Evolutionary conservation across 2,329 filamentous ascomycete genomes (phyloP).

Genomic region (Phoma herbarum): DNA sequence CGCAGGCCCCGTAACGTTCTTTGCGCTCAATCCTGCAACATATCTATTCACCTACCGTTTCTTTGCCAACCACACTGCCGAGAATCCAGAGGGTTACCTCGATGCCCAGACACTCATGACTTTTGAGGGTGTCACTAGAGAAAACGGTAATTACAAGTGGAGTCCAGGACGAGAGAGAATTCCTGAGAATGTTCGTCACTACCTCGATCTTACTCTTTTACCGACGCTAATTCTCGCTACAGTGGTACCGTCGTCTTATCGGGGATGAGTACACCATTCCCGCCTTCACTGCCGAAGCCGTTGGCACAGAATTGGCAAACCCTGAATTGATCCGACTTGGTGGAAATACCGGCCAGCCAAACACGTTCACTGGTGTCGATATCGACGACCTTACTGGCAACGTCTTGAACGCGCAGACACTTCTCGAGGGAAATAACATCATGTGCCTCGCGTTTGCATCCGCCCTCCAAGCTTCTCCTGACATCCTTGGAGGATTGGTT

Average conservation of each 20-base stretch:
- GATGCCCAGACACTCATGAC: constrained; percentile 52
- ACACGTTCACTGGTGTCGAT: constrained; percentile 50
- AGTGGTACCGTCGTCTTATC: constrained; percentile 43
- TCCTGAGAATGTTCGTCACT: constrained; percentile 48
- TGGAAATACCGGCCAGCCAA: constrained; percentile 47
- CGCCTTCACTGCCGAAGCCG: constrained; percentile 21
- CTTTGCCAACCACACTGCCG: constrained; percentile 52
- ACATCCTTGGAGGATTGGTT: constrained; percentile 43
- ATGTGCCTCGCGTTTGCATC: constrained; percentile 56
- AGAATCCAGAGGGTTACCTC: constrained; percentile 50
- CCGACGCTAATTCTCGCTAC: not conserved
- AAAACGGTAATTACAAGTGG: constrained; percentile 43
- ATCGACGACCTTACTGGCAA: constrained; percentile 51
- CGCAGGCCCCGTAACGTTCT: constrained; percentile 2
- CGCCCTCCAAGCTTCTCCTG: constrained; percentile 54
- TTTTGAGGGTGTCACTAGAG: constrained; percentile 51
- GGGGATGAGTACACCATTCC: constrained; percentile 17
- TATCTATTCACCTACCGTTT: constrained; percentile 21
- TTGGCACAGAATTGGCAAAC: constrained; percentile 26
- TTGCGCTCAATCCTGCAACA: constrained; percentile 18
- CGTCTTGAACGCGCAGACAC: constrained; percentile 54
- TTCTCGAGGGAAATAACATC: constrained; percentile 60
- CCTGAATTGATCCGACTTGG: constrained; percentile 47
- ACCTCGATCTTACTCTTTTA: not conserved
- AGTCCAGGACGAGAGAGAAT: constrained; percentile 52